phyloP scores from a whole-genome alignment of 176 grass and related monocot genomes.

The Aegilops speltoides region DNA sequence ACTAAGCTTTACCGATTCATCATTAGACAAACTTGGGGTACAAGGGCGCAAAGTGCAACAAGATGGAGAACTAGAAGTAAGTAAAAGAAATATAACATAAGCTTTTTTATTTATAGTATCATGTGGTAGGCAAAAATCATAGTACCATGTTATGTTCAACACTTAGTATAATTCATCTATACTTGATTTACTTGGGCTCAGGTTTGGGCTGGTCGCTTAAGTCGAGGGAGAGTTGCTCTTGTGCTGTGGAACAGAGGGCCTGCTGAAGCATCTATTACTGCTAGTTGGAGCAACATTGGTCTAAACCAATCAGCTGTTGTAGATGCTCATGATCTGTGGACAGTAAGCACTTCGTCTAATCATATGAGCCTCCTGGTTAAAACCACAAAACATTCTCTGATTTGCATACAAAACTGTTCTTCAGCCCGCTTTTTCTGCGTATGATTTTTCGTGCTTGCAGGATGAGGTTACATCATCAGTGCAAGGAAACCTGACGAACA shows the following conservation, averaged over 20 bases:
- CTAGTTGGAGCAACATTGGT: conserved; percentile 43
- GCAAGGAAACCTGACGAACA: conserved; percentile 27
- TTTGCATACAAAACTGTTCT: background rate
- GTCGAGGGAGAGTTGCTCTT: conserved; percentile 36
- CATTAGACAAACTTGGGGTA: conserved; percentile 47
- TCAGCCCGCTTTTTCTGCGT: background rate
- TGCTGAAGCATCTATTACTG: conserved; percentile 23
- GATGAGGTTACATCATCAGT: conserved; percentile 29
- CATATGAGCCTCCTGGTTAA: background rate
- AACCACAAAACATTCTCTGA: background rate
- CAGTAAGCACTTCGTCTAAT: conserved; percentile 36
- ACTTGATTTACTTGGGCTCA: conserved; percentile 13
- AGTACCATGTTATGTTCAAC: background rate
- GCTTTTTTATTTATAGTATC: background rate
- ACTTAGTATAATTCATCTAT: background rate
- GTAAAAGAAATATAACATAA: conserved; percentile 11
- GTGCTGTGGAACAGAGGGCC: conserved; percentile 54
- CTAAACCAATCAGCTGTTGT: conserved; percentile 28
- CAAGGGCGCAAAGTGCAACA: conserved; percentile 49
- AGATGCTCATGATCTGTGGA: conserved; percentile 54
- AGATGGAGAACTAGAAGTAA: conserved; percentile 33
- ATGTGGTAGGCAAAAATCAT: background rate
- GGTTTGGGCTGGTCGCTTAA: conserved; percentile 59
- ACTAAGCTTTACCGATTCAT: conserved; percentile 5
- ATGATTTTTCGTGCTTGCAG: conserved; percentile 21